Evolutionary conservation across 495 filamentous ascomycete species (phyloP).

Genomic region (Penicillium paradoxum): DNA sequence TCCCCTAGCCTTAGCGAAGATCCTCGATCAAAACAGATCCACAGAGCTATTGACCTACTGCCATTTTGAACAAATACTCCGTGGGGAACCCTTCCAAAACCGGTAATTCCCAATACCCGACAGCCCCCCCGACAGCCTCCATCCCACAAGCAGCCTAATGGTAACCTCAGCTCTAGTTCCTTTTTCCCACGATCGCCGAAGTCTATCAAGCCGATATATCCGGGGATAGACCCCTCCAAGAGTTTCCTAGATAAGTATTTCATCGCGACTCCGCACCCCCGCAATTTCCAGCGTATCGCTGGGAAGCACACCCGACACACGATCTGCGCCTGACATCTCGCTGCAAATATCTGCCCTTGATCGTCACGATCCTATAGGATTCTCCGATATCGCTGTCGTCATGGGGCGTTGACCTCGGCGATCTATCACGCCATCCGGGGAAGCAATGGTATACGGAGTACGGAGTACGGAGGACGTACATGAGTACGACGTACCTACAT

Average conservation of each 20-base stretch:
- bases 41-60: background rate
- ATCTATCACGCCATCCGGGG: slow-evolving; percentile 5
- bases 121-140: too few species aligned
- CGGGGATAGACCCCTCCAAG: too few species aligned
- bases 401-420: background rate
- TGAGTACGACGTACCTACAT: background rate
- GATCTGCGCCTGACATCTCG: slow-evolving; percentile 6
- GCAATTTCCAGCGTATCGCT: background rate
- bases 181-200: too few species aligned
- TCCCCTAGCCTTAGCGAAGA: background rate
- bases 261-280: background rate
- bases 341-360: slow-evolving; percentile 1
- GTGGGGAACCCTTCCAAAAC: too few species aligned
- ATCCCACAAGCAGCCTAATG: too few species aligned
- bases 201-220: background rate
- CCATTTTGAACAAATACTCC: background rate
- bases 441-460: background rate
- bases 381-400: slow-evolving; percentile 6
- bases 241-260: too few species aligned
- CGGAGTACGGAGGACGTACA: background rate
- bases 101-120: background rate
- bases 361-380: slow-evolving; percentile 2
- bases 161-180: too few species aligned
- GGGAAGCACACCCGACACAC: background rate
- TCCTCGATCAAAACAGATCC: background rate